phyloP scores from a whole-genome alignment of 2,329 filamentous ascomycete species.

The Fusarium denticulatum region DNA sequence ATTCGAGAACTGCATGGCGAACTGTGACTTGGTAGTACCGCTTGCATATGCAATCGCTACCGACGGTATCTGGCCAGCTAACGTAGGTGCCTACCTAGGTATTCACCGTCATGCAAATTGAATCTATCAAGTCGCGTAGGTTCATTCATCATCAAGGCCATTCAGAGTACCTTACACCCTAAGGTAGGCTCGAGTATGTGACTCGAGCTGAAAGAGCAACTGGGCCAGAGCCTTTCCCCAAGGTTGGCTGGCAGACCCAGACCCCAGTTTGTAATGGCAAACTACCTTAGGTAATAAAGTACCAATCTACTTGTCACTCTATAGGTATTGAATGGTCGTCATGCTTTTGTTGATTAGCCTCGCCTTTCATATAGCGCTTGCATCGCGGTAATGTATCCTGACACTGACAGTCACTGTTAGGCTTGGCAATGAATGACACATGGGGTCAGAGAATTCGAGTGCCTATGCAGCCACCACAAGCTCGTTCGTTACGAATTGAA shows the following conservation, averaged over 20 bases:
- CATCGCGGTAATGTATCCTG: neutral
- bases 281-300: neutral
- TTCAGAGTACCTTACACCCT: neutral
- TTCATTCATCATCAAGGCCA: neutral
- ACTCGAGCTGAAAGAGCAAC: neutral
- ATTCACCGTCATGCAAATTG: neutral
- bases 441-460: neutral
- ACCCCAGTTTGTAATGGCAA: neutral
- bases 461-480: neutral
- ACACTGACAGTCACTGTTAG: slow-evolving; percentile 1
- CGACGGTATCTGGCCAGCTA: neutral
- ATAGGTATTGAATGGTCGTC: no score
- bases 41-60: neutral
- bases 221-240: neutral
- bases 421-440: neutral
- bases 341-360: neutral
- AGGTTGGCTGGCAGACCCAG: neutral
- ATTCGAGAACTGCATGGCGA: neutral
- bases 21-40: neutral
- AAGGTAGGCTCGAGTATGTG: neutral
- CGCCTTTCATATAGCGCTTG: neutral
- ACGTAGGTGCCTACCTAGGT: no score
- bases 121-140: neutral
- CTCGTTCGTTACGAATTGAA: neutral
- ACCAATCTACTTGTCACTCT: neutral